A percentile compares a stretch with the other conserved stretches of the same genome.
phyloP scores from a whole-genome alignment of 225 moss, liverwort and hornwort species.

The Sphagnum tenellum region DNA sequence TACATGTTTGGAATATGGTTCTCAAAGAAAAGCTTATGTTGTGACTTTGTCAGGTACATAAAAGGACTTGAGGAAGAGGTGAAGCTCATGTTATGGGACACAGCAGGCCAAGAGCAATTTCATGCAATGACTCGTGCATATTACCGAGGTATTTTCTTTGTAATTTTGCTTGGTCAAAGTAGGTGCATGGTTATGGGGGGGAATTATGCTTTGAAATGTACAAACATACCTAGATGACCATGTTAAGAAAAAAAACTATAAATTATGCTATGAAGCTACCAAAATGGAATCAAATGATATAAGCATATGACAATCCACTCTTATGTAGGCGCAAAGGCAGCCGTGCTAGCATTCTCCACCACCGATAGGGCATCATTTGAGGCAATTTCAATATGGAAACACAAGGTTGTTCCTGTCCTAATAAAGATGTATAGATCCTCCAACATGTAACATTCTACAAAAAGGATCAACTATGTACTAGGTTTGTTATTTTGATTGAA shows the following conservation, averaged over 20 bases:
- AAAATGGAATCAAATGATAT: no score
- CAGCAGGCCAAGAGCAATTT: conserved; percentile 93
- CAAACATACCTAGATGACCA: no score
- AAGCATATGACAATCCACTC: no score
- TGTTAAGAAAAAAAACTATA: no score
- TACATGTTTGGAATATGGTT: no score
- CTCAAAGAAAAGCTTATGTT: background rate
- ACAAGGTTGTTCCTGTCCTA: conserved; percentile 41
- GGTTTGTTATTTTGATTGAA: no score
- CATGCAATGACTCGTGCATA: conserved; percentile 82
- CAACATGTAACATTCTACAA: no score
- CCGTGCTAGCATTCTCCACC: conserved; percentile 80
- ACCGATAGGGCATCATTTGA: conserved; percentile 77
- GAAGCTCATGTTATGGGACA: conserved; percentile 96
- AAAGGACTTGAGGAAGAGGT: conserved; percentile 72
- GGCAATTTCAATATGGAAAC: conserved; percentile 62
- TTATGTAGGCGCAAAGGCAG: conserved; percentile 64
- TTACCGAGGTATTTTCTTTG: conserved; percentile 54
- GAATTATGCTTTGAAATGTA: background rate
- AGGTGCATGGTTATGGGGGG: background rate
- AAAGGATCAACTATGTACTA: no score
- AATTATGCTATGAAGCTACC: no score
- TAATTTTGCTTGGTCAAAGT: background rate
- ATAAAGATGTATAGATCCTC: background rate
- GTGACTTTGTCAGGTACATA: conserved; percentile 35